Evolutionary conservation across 2,329 filamentous ascomycete species (phyloP).

Genomic region (Teratosphaeria gauchensis): DNA sequence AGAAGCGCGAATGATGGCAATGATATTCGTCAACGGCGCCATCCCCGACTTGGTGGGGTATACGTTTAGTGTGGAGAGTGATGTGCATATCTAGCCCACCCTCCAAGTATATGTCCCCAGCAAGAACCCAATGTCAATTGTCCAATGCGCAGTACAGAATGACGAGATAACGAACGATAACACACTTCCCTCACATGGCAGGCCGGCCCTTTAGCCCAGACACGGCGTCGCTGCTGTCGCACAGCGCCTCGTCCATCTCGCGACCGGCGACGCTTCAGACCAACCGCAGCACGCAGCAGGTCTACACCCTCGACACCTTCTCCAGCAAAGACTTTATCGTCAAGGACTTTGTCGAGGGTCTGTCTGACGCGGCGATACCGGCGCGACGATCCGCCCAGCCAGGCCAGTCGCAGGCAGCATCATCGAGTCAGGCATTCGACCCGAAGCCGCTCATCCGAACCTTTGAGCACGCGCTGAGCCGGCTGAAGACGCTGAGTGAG

Average conservation of each 20-base stretch:
- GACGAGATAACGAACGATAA: not conserved
- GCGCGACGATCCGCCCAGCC: constrained; percentile 61
- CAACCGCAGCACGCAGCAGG: not conserved
- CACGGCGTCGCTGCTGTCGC: constrained; percentile 6
- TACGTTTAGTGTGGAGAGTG: not conserved
- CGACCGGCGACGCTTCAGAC: constrained; percentile 1
- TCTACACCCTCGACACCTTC: constrained; percentile 72
- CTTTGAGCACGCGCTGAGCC: constrained; percentile 69
- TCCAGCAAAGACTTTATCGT: constrained; percentile 76
- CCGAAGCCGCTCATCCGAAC: constrained; percentile 93
- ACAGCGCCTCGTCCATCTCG: not conserved
- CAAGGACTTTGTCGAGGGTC: constrained; percentile 89
- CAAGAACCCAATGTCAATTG: not conserved
- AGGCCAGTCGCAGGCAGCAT: constrained; percentile 20
- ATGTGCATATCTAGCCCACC: not conserved
- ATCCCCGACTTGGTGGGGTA: not conserved
- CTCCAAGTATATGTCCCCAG: not conserved
- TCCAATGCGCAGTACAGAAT: not conserved
- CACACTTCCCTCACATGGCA: not conserved
- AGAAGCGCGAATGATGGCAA: not conserved
- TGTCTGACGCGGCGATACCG: constrained; percentile 78
- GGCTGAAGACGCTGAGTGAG: constrained; percentile 62
- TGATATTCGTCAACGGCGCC: not conserved
- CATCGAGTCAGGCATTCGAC: constrained; percentile 53
- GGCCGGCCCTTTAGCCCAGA: constrained; percentile 2